Percentiles rank a stretch among this genome's conserved stretches.
Evolutionary conservation across 345 rosid species (phyloP).

Genomic region (Lenwebbia sp.): DNA sequence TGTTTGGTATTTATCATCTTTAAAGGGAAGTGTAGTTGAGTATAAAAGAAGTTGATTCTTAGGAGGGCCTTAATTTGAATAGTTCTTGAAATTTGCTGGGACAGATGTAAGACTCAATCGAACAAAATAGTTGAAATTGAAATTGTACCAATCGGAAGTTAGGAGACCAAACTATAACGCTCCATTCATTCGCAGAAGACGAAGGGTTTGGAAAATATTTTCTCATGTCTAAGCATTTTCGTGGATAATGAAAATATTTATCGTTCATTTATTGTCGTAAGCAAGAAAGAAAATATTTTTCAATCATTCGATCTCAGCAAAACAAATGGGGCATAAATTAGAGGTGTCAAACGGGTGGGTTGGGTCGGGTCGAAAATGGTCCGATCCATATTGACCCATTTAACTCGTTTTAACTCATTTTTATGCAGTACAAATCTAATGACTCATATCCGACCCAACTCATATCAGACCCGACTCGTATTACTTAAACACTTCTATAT

Average conservation of each 20-base stretch:
- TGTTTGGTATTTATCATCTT: not conserved
- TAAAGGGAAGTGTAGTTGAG: not conserved
- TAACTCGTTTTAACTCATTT: too few species aligned
- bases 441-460: too few species aligned
- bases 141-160: not conserved
- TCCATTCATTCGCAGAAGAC: not conserved
- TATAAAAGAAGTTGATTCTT: too few species aligned
- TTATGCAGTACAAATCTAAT: too few species aligned
- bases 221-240: not conserved
- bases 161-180: not conserved
- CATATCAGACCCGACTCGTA: too few species aligned
- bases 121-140: not conserved
- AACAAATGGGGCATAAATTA: not conserved
- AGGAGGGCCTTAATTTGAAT: too few species aligned
- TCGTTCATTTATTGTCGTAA: not conserved
- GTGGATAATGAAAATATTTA: not conserved
- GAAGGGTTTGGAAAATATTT: not conserved
- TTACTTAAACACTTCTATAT: too few species aligned
- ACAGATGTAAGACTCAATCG: not conserved
- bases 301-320: not conserved
- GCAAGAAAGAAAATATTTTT: rapidly evolving
- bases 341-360: too few species aligned
- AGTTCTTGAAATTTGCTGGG: not conserved
- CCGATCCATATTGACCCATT: too few species aligned
- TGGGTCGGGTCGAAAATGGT: too few species aligned